A percentile compares a stretch with the other conserved stretches of the same genome.
These are phyloP conservation scores for Clarireedia hainanense DNA, from an alignment of 2,329 filamentous ascomycete species.

Conservation along the genomic window DNA sequence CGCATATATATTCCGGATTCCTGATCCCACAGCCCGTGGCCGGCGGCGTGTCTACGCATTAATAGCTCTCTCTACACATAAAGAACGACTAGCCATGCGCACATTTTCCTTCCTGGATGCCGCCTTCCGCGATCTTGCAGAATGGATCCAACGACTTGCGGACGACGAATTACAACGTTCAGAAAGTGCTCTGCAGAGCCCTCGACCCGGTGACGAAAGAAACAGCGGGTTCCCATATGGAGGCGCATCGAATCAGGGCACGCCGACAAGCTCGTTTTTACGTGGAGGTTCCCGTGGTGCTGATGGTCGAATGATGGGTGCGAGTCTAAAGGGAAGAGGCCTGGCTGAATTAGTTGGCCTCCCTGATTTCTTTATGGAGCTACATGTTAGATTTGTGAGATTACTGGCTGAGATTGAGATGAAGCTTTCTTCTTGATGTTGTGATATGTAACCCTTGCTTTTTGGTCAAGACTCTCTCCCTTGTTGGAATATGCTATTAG, in stretches of 20 bases:
- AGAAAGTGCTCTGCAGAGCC: constrained; percentile 12
- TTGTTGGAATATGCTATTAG: neutral
- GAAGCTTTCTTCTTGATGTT: neutral
- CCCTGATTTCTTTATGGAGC: constrained; percentile 60
- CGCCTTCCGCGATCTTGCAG: constrained; percentile 56
- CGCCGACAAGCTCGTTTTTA: constrained; percentile 22
- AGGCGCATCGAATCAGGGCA: constrained; percentile 15
- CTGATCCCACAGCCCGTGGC: constrained; percentile 58
- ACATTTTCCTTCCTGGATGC: constrained; percentile 54
- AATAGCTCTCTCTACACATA: constrained; percentile 56
- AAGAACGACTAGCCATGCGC: constrained; percentile 58
- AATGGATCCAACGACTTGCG: constrained; percentile 58
- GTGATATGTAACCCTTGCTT: neutral
- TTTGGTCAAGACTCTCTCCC: neutral
- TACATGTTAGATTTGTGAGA: constrained; percentile 56
- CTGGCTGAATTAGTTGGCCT: constrained; percentile 58
- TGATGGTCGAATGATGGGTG: constrained; percentile 32
- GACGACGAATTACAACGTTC: constrained; percentile 51
- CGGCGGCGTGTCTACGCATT: constrained; percentile 64
- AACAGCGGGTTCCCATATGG: constrained; percentile 18
- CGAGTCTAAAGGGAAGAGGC: constrained; percentile 51
- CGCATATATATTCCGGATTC: constrained; percentile 62
- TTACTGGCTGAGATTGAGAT: constrained; percentile 43
- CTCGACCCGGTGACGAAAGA: constrained; percentile 2
- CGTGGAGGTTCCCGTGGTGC: constrained; percentile 21